Evolutionary conservation across 2,329 filamentous ascomycete genomes (phyloP).

Genomic region (Colletotrichum shisoi): DNA sequence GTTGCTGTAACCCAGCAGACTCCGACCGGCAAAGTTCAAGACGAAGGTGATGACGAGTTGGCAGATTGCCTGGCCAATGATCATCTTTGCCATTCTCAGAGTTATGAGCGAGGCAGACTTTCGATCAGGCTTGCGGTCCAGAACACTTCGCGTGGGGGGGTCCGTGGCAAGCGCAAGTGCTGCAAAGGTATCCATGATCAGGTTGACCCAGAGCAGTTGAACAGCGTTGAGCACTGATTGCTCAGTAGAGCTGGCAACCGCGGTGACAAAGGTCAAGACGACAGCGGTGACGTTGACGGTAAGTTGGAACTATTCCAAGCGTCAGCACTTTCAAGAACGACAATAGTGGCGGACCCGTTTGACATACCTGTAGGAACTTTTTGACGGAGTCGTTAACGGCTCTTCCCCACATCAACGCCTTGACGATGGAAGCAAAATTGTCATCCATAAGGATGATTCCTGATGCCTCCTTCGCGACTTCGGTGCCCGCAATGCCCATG

Average conservation of each 20-base stretch:
- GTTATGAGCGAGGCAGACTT: slow-evolving; percentile 38
- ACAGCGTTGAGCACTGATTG: slow-evolving; percentile 66
- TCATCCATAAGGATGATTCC: slow-evolving; percentile 70
- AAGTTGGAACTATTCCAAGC: slow-evolving; percentile 58
- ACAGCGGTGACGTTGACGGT: slow-evolving; percentile 71
- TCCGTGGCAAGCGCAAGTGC: slow-evolving; percentile 57
- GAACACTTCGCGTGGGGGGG: slow-evolving; percentile 46
- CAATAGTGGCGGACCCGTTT: slow-evolving; percentile 63
- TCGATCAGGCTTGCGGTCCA: slow-evolving; percentile 59
- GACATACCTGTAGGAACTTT: slow-evolving; percentile 69
- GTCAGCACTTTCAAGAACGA: slow-evolving; percentile 64
- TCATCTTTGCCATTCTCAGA: slow-evolving; percentile 67
- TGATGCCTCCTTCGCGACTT: slow-evolving; percentile 69
- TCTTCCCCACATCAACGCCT: slow-evolving; percentile 68
- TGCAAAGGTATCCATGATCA: slow-evolving; percentile 71
- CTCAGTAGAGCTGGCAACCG: slow-evolving; percentile 58
- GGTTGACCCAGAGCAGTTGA: slow-evolving; percentile 69
- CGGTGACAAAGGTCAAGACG: slow-evolving; percentile 65
- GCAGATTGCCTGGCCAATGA: slow-evolving; percentile 67
- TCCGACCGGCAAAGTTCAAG: slow-evolving; percentile 31
- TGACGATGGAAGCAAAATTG: slow-evolving; percentile 70
- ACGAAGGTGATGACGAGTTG: slow-evolving; percentile 64
- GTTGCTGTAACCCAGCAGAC: slow-evolving; percentile 11
- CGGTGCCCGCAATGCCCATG: slow-evolving; percentile 72
- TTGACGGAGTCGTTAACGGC: slow-evolving; percentile 70